phyloP scores from a whole-genome alignment of 495 filamentous ascomycete genomes.

The Penicillium soppii region DNA sequence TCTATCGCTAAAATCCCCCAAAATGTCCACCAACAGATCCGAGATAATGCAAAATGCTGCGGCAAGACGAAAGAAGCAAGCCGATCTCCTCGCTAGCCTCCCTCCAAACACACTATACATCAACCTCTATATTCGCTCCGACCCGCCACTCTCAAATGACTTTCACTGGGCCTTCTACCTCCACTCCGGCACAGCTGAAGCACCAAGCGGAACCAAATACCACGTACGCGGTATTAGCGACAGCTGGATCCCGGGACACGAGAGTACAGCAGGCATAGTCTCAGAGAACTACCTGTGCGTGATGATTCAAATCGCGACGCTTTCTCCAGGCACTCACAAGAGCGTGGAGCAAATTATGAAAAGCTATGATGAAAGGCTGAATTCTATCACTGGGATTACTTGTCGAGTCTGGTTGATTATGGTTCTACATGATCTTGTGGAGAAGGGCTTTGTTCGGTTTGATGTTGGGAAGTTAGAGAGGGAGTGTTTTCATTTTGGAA shows the following conservation, averaged over 20 bases:
- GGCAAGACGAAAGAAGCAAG: not conserved
- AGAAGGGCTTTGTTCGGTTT: not conserved
- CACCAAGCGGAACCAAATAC: not conserved
- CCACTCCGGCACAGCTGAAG: not conserved
- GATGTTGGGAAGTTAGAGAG: not conserved
- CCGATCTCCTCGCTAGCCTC: not conserved
- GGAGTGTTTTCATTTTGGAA: not conserved
- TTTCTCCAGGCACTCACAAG: not conserved
- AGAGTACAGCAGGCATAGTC: not conserved
- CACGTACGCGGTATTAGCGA: not conserved
- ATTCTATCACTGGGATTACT: not conserved
- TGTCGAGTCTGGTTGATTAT: not conserved
- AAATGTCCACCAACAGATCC: not conserved
- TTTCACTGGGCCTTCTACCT: slow-evolving; percentile 5
- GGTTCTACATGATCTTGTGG: not conserved
- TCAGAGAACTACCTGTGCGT: not conserved
- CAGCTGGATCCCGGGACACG: not conserved
- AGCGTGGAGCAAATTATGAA: not conserved
- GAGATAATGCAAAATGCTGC: not conserved
- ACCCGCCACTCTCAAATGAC: slow-evolving; percentile 2
- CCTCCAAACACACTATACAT: not conserved
- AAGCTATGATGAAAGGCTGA: not conserved
- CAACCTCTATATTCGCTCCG: not conserved
- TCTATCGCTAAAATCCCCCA: slow-evolving; percentile 4
- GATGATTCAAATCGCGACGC: not conserved